Evolutionary conservation across 305 asterid species (phyloP).

Genomic region (Solanum chacoense): DNA sequence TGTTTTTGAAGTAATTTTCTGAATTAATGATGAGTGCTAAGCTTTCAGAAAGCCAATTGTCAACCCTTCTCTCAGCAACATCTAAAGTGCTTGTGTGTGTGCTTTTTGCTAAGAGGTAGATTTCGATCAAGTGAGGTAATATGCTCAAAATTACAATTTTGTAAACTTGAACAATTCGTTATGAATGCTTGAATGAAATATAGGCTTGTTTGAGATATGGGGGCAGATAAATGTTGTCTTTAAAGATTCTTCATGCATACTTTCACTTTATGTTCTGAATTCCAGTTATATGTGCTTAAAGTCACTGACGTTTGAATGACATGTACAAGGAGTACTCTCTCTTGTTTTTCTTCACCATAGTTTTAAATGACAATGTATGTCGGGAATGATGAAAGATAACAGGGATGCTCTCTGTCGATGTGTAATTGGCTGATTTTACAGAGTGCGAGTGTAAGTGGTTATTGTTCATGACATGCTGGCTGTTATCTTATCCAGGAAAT

Average conservation of each 20-base stretch:
- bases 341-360: not conserved
- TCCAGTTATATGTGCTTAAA: not conserved
- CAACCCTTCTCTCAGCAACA: not conserved
- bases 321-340: not conserved
- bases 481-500: constrained; percentile 33
- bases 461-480: not conserved
- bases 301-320: not conserved
- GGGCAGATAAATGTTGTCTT: not conserved
- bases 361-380: not conserved
- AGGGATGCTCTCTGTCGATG: not conserved
- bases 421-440: not conserved
- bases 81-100: not conserved
- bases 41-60: not conserved
- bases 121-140: not conserved
- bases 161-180: not conserved
- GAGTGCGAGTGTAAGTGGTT: not conserved
- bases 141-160: not conserved
- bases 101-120: not conserved
- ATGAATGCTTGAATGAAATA: not conserved
- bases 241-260: not conserved
- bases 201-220: not conserved
- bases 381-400: not conserved
- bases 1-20: not conserved
- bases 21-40: not conserved
- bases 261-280: not conserved